These are phyloP conservation scores for Silene conica DNA, from an alignment of 148 eudicot genomes.

Conservation along the genomic window DNA sequence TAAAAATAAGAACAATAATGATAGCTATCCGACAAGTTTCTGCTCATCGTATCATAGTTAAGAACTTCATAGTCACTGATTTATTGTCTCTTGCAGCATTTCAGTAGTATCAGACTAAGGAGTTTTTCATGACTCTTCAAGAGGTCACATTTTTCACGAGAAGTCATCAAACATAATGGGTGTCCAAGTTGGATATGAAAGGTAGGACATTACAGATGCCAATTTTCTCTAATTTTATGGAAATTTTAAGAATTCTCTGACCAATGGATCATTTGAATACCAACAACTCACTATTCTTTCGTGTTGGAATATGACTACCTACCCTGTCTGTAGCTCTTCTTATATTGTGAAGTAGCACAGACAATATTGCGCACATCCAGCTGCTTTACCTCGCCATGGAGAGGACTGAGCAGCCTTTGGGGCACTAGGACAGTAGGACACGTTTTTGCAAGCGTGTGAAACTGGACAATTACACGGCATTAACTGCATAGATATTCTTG, in stretches of 20 bases:
- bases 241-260: not conserved
- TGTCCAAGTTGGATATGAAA: not conserved
- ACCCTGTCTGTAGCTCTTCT: no score
- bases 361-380: no score
- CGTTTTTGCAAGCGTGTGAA: no score
- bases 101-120: not conserved
- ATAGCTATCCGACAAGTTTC: not conserved
- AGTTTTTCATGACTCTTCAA: not conserved
- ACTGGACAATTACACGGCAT: no score
- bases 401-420: no score
- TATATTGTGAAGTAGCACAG: no score
- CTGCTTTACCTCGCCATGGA: no score
- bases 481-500: not conserved
- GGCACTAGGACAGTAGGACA: no score
- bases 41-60: not conserved
- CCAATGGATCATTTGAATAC: not conserved
- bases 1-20: not conserved
- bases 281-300: not conserved
- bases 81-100: not conserved
- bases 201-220: not conserved
- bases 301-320: no score
- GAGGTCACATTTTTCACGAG: conserved; percentile 1
- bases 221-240: not conserved
- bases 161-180: not conserved
- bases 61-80: not conserved